Evolutionary conservation across 805 yeast species (phyloP), one percentile per base, ranked within the genome.

Genomic region (Pichia insulana): DNA sequence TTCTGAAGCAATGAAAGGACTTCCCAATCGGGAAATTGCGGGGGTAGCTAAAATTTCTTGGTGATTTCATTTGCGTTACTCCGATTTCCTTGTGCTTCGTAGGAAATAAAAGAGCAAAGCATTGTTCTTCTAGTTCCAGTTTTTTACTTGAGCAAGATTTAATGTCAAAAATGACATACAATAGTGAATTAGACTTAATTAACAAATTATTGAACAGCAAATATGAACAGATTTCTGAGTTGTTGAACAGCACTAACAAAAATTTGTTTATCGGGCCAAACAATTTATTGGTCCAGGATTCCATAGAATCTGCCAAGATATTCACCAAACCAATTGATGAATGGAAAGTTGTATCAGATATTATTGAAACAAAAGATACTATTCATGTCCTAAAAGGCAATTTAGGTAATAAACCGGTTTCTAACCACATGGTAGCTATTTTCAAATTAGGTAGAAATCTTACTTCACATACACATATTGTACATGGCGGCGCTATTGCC

Each of bases 401-500:
- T n/a, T 13, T 10, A 12, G 16, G 33, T 11, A 6, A 16, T 7
- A 35, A 10, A 9, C 50, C 48, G 10, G 37, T 57, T 3, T 57
- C 62, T 4, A 71, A 71, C 15, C 71, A 70, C 46, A 51, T 71
- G 40, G 53, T 71, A 3, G 67, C 69, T 12, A 63, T 71, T 46
- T 71, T 70, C 52, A 69, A 66, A 42, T 50, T 74, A 25, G 79
- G 79, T 4, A 59, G 60, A 13, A 55, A 64, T 43, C 50, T 74
- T 35, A 59, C 71, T 1, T 69, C 75, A 31, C 71, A 70, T 42
- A 72, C 68, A 42, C 74, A 75, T 35, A 64, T 69, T 37, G 62
- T 74, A 33, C 80, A 74, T 51, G 75, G 75, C 41, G 80, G 80
- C 1, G 63, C 73, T 15, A 59, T 72, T n/a, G 67, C 77, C 4